Evolutionary conservation across 75 land plant species (phyloP).

Genomic region (Picea glauca): DNA sequence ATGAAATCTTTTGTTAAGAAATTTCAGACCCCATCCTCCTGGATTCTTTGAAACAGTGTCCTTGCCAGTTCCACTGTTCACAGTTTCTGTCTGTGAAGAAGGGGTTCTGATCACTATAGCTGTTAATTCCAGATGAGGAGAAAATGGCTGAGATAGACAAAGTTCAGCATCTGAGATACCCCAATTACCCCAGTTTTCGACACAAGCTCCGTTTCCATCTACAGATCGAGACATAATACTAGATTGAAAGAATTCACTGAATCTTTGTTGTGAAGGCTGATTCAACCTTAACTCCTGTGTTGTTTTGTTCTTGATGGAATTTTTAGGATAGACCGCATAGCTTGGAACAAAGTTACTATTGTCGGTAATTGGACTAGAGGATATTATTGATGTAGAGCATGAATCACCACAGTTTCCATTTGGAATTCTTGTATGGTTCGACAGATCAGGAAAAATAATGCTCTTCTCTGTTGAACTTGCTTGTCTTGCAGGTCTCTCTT

Average conservation of each 20-base stretch:
- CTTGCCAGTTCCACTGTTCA: neutral
- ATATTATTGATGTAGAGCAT: neutral
- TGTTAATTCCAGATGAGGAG: neutral
- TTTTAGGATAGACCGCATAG: neutral
- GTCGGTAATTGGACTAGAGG: neutral
- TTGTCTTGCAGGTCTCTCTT: neutral
- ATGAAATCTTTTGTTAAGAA: neutral
- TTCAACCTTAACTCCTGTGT: neutral
- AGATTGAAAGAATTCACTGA: neutral
- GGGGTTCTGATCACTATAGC: slow-evolving; percentile 6
- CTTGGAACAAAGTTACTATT: neutral
- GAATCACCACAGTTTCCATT: neutral
- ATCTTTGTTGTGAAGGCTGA: neutral
- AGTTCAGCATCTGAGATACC: neutral
- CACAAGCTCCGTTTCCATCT: neutral
- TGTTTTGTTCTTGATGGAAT: neutral
- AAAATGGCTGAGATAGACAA: neutral
- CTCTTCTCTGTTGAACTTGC: neutral
- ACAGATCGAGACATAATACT: neutral
- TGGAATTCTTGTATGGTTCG: neutral
- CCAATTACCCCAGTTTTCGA: neutral
- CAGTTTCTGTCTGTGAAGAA: neutral
- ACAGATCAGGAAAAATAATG: no score
- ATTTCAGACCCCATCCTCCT: slow-evolving; percentile 7
- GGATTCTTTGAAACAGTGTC: neutral